Conservation (phyloP, 306 rosid species). For the Inga laurina region DNA sequence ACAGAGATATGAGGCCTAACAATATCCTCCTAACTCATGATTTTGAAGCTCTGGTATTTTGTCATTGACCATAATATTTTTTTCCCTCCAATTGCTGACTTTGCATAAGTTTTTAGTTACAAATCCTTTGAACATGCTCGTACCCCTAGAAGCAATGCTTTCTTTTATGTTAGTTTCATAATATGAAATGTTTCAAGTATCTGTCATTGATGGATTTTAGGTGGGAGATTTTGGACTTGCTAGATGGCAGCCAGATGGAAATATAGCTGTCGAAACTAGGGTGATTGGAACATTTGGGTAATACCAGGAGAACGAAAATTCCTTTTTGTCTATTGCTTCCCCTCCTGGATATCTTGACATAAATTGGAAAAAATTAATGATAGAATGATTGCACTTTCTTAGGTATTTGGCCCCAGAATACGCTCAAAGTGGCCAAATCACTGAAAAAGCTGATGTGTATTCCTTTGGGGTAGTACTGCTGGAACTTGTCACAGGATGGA, state of each 20-base stretch:
- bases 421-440: conserved; percentile 95
- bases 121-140: neutral
- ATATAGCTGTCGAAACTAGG: conserved; percentile 88
- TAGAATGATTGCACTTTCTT: conserved; percentile 8
- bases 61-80: conserved; percentile 16
- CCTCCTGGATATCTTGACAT: neutral
- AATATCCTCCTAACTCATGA: conserved; percentile 98
- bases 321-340: neutral
- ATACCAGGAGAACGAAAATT: neutral
- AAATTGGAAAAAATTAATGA: conserved; percentile 19
- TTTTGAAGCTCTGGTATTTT: conserved; percentile 81
- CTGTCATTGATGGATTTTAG: conserved; percentile 45
- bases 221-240: conserved; percentile 99
- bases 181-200: conserved; percentile 31
- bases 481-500: conserved; percentile 91
- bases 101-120: neutral
- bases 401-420: conserved; percentile 99
- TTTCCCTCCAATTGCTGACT: neutral
- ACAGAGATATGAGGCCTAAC: conserved; percentile 94
- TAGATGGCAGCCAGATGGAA: conserved; percentile 98
- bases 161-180: conserved; percentile 16
- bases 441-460: conserved; percentile 96
- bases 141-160: neutral
- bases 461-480: conserved; percentile 87
- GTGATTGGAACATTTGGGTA: conserved; percentile 97